Evolutionary conservation across 2,329 filamentous ascomycete species (phyloP), one percentile per base, ranked within the genome.

Genomic region (Alternaria infectoria): DNA sequence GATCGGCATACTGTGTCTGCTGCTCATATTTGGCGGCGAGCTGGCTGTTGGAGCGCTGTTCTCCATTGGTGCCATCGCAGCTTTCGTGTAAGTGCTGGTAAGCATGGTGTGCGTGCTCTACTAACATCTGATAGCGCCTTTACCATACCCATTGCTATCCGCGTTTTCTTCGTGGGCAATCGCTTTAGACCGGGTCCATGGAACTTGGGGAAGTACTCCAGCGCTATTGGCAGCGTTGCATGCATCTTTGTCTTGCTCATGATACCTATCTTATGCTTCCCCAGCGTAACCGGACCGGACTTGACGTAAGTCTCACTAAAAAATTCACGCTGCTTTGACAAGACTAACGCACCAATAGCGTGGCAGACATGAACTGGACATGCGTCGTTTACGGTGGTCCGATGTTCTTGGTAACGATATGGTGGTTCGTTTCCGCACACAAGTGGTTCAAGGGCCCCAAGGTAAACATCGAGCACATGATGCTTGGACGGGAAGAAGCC

Each of bases 391-490:
- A 89, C 77, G 89, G 88, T 6, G 88, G 81, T 3, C 86, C 88
- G 0, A 91, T 91, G 88, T 62, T 87, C 5, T 74, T 84, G 4
- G 82, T 88, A 5, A 79, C 84, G 3, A 77, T 89, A 13, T 91
- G 89, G 88, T 92, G 88, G 83, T 79, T 87, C 44, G 79, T 91
- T 5, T 85, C 86, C 68, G 89, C 89, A 10, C 83, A 83, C 52
- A 89, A 87, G 71, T 91, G 89, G 89, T 92, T 91, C 78, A 89
- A 87, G 71, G 90, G 90, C 0, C 89, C 90, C 0, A 90, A 88
- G 80, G 86, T 91, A 64, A 91, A 91, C 70, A 81, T 91, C 25
- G 85, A 88, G 68, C 86, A 89, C 77, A 70, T 81, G 71, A 84
- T 84, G 82, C 73, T 82, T 13, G 82, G 81, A 6, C 63, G 70